Conservation (phyloP, 192 early-diverging fungal genomes). For the Cetraspora pellucida region DNA sequence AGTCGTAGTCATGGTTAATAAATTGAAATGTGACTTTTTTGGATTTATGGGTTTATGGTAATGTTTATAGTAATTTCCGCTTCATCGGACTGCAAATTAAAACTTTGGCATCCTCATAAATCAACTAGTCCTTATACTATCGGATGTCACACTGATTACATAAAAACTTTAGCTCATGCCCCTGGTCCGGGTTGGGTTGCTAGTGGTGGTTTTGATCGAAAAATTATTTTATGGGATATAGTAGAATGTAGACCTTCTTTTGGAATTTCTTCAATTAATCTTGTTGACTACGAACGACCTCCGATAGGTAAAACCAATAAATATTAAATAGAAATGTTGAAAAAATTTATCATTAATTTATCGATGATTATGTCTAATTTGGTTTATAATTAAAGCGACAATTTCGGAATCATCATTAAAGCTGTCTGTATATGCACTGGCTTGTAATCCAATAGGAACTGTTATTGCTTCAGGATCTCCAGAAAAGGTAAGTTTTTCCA, state of each 20-base stretch:
- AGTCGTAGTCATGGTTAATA: too few relatives aligned
- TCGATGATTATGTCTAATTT: not conserved
- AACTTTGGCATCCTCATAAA: constrained; percentile 69
- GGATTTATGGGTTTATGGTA: not conserved
- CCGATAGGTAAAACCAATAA: not conserved
- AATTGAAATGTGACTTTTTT: not conserved
- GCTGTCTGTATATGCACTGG: constrained; percentile 87
- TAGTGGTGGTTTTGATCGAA: constrained; percentile 88
- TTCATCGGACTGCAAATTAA: constrained; percentile 91
- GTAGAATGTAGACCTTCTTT: constrained; percentile 49
- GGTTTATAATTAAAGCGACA: constrained; percentile 33
- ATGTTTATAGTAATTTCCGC: constrained; percentile 69
- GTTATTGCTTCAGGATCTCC: constrained; percentile 90
- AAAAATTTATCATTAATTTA: not conserved
- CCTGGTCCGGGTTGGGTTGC: constrained; percentile 74
- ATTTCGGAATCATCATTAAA: constrained; percentile 58
- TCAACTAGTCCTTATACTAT: constrained; percentile 54
- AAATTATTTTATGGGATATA: constrained; percentile 91
- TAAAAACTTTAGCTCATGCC: constrained; percentile 86
- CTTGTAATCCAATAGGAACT: constrained; percentile 75
- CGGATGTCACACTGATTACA: constrained; percentile 90
- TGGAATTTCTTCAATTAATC: constrained; percentile 17
- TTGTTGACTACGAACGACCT: constrained; percentile 27
- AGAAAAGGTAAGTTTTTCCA: constrained; percentile 66
- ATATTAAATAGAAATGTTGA: not conserved